Base-by-base conservation (phyloP, 2,329 filamentous ascomycete species). In the Trichoderma sp. region DNA sequence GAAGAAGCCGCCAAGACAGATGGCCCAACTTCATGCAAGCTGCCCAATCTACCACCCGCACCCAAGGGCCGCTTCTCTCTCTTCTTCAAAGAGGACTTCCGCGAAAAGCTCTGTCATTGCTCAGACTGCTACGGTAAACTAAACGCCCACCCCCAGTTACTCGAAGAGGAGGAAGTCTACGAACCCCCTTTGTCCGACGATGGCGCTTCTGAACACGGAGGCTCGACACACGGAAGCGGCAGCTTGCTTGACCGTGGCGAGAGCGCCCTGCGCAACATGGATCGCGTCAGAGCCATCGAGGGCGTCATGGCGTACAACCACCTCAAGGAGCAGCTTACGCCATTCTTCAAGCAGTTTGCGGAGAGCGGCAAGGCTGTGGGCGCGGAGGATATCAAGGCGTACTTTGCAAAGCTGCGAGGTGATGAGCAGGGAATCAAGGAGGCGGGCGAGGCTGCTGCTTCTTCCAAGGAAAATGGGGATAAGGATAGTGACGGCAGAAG, bases 231-330 rank as follows among this genome's bases (percentile, higher is more conserved):
- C 6, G 93, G 94, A 67, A 95, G 94, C 41, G 94, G 94, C 63
- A 97, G 93, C 77, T 88, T 99, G 2, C 91, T 97, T 41, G 95
- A 98, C 67, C 94, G 95, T 21, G 97, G 97, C 64, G 97, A 99
- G 85, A 96, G 94, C 65, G 96, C 95, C 0, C 89, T 99, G 33
- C 95, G 92, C 82, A 97, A 95, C 80, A 92, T 99, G 75, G 97
- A 99, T 82, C 93, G 97, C 2, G 96, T 98, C 8, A 90, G 93
- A 16, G 97, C 97, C 5, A 98, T 99, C 74, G 94, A 99, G 83
- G 97, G 97, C 18, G 96, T 97, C 63, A 98, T 98, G 95, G 96
- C 95, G 0, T 99, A 98, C 85, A 98, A 98, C 81, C 93, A 97
- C 80, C 89, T 99, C 76, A 97, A 97, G 82, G 95, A 98, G 81